Conservation (phyloP, 768 basidiomycete genomes). For the Chiua virens region DNA sequence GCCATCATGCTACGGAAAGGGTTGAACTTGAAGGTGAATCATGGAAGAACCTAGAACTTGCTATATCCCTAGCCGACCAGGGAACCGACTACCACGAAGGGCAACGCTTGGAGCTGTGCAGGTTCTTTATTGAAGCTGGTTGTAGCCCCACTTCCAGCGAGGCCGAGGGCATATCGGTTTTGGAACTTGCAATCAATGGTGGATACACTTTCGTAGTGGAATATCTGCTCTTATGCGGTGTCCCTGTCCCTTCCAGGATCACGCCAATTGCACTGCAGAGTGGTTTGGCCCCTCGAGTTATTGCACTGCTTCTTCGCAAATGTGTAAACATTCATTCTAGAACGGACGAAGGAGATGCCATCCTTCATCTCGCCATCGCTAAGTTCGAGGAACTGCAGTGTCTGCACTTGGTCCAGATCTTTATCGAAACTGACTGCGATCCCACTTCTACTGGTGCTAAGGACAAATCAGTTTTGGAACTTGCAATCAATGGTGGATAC, state of each 20-base stretch:
- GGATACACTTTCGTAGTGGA: background rate
- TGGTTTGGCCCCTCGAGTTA: background rate
- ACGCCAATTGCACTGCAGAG: background rate
- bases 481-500: background rate
- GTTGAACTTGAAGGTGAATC: too few species aligned
- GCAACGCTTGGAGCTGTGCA: background rate
- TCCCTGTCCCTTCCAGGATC: background rate
- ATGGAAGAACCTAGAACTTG: too few species aligned
- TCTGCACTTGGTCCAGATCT: background rate
- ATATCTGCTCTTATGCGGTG: background rate
- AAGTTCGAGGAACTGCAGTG: background rate
- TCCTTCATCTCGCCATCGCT: background rate
- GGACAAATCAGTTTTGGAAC: background rate
- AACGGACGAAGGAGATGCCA: background rate
- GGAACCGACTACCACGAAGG: background rate
- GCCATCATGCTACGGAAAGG: too few species aligned
- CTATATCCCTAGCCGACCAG: too few species aligned
- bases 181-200: background rate
- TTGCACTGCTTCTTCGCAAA: background rate
- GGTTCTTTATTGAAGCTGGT: background rate
- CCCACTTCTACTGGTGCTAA: background rate
- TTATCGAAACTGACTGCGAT: background rate
- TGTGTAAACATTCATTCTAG: background rate
- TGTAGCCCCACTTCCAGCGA: too few species aligned
- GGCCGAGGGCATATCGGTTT: too few species aligned